Evolutionary conservation across 2,329 filamentous ascomycete species (phyloP).

Genomic region (Rhexocercosporidium sp.): DNA sequence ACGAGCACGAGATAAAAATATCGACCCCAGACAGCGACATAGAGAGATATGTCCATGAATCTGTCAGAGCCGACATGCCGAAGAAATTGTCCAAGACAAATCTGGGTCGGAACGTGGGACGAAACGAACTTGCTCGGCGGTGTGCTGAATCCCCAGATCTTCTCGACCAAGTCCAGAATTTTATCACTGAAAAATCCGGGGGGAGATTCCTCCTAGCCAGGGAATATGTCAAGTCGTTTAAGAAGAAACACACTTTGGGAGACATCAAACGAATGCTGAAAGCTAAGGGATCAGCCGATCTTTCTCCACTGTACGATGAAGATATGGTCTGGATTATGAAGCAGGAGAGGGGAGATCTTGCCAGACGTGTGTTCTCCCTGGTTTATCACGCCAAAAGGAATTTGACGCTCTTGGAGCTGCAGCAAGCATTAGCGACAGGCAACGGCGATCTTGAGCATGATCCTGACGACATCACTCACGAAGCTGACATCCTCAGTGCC

Average conservation of each 20-base stretch:
- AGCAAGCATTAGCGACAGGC: constrained; percentile 43
- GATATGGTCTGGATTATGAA: constrained; percentile 49
- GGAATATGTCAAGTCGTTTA: constrained; percentile 22
- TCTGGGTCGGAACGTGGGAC: not conserved
- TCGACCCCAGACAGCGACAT: constrained; percentile 19
- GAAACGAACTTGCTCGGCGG: constrained; percentile 11
- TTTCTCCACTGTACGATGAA: constrained; percentile 48
- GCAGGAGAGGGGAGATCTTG: constrained; percentile 42
- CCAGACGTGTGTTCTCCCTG: constrained; percentile 40
- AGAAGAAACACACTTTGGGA: constrained; percentile 12
- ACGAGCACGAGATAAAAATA: constrained; percentile 19
- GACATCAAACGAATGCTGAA: constrained; percentile 20
- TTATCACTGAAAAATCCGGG: constrained; percentile 19
- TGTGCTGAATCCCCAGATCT: constrained; percentile 16
- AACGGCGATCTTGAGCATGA: constrained; percentile 21
- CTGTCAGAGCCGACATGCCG: constrained; percentile 23
- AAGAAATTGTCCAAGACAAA: constrained; percentile 12
- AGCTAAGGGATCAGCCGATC: constrained; percentile 33
- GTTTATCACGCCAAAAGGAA: constrained; percentile 39
- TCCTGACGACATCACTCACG: constrained; percentile 19
- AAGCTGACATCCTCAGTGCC: constrained; percentile 27
- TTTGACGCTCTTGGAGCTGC: constrained; percentile 39
- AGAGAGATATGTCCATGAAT: constrained; percentile 13
- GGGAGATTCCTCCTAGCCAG: constrained; percentile 27
- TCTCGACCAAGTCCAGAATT: constrained; percentile 12